Evolutionary conservation across 2,329 filamentous ascomycete species (phyloP), one percentile per base, ranked within the genome.

Genomic region (Trichophyton mentagrophytes): DNA sequence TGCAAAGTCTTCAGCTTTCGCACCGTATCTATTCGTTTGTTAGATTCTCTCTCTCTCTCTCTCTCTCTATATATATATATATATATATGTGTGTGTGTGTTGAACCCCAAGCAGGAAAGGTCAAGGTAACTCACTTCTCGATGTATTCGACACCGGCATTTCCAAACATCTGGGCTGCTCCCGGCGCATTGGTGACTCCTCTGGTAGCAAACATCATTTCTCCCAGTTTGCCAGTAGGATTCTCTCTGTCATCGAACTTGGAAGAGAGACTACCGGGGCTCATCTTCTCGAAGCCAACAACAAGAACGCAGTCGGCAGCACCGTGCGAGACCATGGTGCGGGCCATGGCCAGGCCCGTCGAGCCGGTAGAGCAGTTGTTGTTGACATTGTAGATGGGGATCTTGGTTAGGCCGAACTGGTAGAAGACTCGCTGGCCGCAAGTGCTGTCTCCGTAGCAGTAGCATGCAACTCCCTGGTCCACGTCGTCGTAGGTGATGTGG

Each of bases 251-350:
- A 67, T 91, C 86, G 78, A 89, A 97, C 77, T 88, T 86, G 61
- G 79, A 82, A 77, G 91, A 85, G 66, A 97, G 79, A 67, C 85
- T 89, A n/a, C 92, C 92, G 0, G 88, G 86, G 77, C 87, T 91
- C 92, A 97, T 97, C 84, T 96, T 96, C 80, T 97, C 93, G 69
- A 97, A 97, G 3, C 92, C 93, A 20, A 97, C 84, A 0, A 97
- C 91, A 63, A 97, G 78, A 20, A 96, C 85, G 71, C 90, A 95
- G 74, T 96, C 89, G 1, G 90, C 88, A 13, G 84, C 88, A 38
- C 91, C 91, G 67, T 88, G 82, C 5, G 84, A 80, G 67, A 96
- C 85, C 72, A 95, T 81, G 59, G 86, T 89, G 38, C 90, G 81
- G 1, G 82, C 93, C 82, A 97, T 87, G 71, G 86, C 85, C 61